phyloP scores from a whole-genome alignment of 2,329 filamentous ascomycete genomes.

The Clonostachys byssicola region DNA sequence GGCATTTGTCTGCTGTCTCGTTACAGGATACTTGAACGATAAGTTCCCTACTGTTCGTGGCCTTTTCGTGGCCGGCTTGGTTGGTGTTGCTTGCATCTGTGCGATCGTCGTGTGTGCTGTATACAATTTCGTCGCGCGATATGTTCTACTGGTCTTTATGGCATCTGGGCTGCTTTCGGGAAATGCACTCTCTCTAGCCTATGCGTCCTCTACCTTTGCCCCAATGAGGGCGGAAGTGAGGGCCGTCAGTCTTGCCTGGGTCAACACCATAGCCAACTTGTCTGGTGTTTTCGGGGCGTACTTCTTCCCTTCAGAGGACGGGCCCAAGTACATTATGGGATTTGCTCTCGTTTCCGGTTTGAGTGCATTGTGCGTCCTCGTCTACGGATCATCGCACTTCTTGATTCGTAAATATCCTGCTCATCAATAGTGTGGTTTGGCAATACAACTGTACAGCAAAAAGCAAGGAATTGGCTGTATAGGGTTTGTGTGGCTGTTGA shows the following conservation, averaged over 20 bases:
- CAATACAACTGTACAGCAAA: too few species aligned
- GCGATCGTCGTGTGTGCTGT: conserved; percentile 39
- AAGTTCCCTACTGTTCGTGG: conserved; percentile 36
- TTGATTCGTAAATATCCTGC: conserved; percentile 1
- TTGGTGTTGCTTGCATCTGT: conserved; percentile 30
- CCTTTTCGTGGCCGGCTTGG: conserved; percentile 41
- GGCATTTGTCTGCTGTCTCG: conserved; percentile 42
- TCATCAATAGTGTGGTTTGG: not conserved
- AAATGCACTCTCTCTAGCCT: conserved; percentile 46
- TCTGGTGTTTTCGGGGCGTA: conserved; percentile 52
- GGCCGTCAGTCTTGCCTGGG: conserved; percentile 41
- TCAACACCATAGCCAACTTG: conserved; percentile 51
- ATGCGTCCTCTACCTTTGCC: conserved; percentile 45
- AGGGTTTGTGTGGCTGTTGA: too few species aligned
- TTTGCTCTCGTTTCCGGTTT: conserved; percentile 22
- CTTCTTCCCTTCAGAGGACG: conserved; percentile 41
- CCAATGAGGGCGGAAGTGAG: conserved; percentile 41
- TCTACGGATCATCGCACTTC: conserved; percentile 5
- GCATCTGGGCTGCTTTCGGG: conserved; percentile 49
- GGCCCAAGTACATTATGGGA: conserved; percentile 43
- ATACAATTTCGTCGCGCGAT: conserved; percentile 45
- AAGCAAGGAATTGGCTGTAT: too few species aligned
- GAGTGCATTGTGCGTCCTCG: conserved; percentile 5
- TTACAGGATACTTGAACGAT: conserved; percentile 43
- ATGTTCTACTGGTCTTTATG: conserved; percentile 49